Evolutionary conservation across 208 protist genomes (phyloP), one percentile per base, ranked within the genome.

Genomic region (Vickermania ingenoplastis): DNA sequence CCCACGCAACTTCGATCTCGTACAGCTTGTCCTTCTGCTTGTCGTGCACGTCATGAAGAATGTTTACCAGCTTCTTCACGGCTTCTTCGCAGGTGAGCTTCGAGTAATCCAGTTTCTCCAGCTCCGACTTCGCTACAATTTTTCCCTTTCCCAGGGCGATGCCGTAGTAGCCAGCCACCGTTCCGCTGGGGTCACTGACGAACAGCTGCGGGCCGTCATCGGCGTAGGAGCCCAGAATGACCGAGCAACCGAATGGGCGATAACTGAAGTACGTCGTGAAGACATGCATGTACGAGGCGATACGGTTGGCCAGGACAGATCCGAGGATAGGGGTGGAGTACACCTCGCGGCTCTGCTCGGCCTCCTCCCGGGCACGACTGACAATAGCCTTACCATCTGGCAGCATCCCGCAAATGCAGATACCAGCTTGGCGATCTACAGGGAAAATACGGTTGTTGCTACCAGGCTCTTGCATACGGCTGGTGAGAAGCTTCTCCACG

Each of bases 131-230:
- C n/a, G 97, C 97, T 5, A 97, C 82, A 45, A 96, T 94, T 76
- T 97, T 98, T 14, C 83, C 96, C 74, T 99, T 99, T 21, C 98
- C 98, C n/a, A 98, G 74, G 13, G 98, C 96, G 50, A 91, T 74
- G 17, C 83, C 98, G 69, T 92, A 97, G 82, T 98, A 99, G 2
- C 95, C 94, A 41, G 79, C 83, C n/a, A 91, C 81, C 26, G 84
- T 89, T 53, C 97, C 97, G 48, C 97, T 99, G 5, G 98, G 97
- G 64, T 99, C 97, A 59, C 98, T 86, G 57, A 97, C 82, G 77
- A 87, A 98, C 13, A 99, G 84, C 75, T 98, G 85, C 57, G 96
- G 95, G 22, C 96, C 96, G 45, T 98, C 81, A 57, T 97, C 83
- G 21, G 89, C 79, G 75, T 96, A 97, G 21, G 81, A 85, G 3